Evolutionary conservation across 371 early-diverging fungal species (phyloP).

Genomic region (Dichotomocladium elegans): DNA sequence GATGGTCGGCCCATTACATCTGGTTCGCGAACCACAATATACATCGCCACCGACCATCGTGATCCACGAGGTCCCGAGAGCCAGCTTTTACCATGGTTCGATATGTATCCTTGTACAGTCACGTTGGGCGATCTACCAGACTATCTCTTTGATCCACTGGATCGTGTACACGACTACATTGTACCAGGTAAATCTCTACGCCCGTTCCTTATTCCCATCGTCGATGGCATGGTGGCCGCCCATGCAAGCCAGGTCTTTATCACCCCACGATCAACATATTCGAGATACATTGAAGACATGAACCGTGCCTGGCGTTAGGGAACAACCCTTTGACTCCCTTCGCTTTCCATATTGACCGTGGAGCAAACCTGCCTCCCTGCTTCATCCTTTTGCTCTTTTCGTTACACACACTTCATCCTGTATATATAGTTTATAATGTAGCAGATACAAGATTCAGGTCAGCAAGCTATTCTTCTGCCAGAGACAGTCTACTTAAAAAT

Average conservation of each 20-base stretch:
- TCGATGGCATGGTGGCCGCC: conserved; percentile 46
- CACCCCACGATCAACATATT: conserved; percentile 45
- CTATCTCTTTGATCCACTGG: conserved; percentile 22
- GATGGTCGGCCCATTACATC: not conserved
- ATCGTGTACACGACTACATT: conserved; percentile 16
- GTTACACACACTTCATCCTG: too few species aligned
- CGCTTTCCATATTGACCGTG: too few species aligned
- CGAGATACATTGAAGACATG: conserved; percentile 32
- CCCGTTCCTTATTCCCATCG: conserved; percentile 25
- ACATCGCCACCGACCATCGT: conserved; percentile 40
- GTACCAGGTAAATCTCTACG: conserved; percentile 26
- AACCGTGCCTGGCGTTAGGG: conserved; percentile 34
- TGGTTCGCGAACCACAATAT: conserved; percentile 11
- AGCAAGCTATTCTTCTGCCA: too few species aligned
- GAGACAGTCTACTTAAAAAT: too few species aligned
- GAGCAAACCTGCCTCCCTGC: too few species aligned
- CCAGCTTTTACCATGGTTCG: conserved; percentile 26
- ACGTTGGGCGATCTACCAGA: conserved; percentile 27
- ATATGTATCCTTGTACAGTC: conserved; percentile 33
- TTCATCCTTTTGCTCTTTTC: too few species aligned
- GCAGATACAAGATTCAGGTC: too few species aligned
- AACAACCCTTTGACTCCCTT: too few species aligned
- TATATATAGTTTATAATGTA: too few species aligned
- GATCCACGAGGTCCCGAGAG: conserved; percentile 21
- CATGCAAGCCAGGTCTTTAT: conserved; percentile 27